Base-by-base conservation (phyloP, 1,284 basidiomycete genomes). In the Malassezia pachydermatis region DNA sequence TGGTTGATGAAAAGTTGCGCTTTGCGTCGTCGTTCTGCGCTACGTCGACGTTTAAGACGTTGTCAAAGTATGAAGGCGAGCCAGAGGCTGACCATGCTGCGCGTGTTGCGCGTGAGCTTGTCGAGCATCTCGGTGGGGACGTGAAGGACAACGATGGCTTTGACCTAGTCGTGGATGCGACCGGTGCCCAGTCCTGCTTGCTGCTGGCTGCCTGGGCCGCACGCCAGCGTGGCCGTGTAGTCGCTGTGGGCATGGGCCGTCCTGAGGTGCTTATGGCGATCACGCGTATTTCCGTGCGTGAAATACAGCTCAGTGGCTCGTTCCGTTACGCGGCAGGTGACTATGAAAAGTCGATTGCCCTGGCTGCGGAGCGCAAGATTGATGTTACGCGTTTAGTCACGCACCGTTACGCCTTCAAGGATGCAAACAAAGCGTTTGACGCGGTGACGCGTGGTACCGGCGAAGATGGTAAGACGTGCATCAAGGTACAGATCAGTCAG, bases 21-120 rank as follows among this genome's bases (percentile, higher is more conserved):
- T 95, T 96, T 67, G 89, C 92, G 11, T 83, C 83, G 69, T 60
- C 68, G 19, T 94, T 90, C 72, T 87, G 83, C n/a, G 89, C 88
- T 11, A 86, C 88, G 2, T 84, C 89, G 54, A 76, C 77, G 11
- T 90, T 81, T 73, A 74, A 80, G 35, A 86, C 89, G 22, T 65
- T 55, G 4, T 42, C 51, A 16, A 58, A 58, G 30, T 49, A 59
- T 20, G 42, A 60, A 3, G 70, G 60, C 38, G 71, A 72, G 57
- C 39, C 48, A 14, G 53, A 52, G 33, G 52, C 62, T 30, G 63
- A 63, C 13, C 78, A 73, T 1, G 55, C 80, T 8, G 75, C 77
- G 45, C 73, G 78, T 22, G 73, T 80, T 42, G 76, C 78, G 2
- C 54, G 63, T 2, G 72, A 74, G 35, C 73, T 81, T 40, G 66